These are phyloP conservation scores for Dendrobium chrysotoxum DNA, from an alignment of 106 monocot species.

Conservation along the genomic window DNA sequence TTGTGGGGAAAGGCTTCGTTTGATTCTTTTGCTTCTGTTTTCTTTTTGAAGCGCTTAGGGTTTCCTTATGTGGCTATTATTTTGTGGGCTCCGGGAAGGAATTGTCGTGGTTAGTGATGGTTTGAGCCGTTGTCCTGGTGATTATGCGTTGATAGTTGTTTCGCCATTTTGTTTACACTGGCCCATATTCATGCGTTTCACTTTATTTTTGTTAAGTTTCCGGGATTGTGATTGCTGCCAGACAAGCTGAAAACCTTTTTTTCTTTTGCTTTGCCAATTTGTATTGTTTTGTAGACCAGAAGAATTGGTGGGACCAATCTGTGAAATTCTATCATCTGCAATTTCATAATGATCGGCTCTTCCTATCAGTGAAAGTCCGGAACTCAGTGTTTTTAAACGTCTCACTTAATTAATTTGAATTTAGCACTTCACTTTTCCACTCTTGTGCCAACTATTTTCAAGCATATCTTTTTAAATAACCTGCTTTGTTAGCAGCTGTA, in stretches of 20 bases:
- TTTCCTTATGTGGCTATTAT: neutral
- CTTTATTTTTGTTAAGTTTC: neutral
- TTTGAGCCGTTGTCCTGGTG: neutral
- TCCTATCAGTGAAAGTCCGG: neutral
- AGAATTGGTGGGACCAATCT: neutral
- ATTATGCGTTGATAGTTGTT: neutral
- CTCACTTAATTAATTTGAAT: neutral
- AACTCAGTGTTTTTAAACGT: neutral
- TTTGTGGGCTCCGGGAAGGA: neutral
- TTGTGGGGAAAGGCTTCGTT: neutral
- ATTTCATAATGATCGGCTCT: neutral
- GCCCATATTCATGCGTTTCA: neutral
- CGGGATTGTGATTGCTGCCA: neutral
- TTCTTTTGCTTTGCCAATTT: neutral
- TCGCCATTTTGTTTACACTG: neutral
- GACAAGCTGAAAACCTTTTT: neutral
- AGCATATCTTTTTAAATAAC: neutral
- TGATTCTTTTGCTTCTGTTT: neutral
- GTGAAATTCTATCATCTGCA: neutral
- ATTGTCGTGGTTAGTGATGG: neutral
- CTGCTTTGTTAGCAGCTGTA: neutral
- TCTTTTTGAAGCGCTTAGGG: constrained; percentile 1
- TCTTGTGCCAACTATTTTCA: neutral
- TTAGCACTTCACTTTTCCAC: neutral
- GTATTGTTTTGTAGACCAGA: neutral